These are phyloP conservation scores for Lichtheimia ornata DNA, from an alignment of 371 early-diverging fungal genomes.

Conservation along the genomic window DNA sequence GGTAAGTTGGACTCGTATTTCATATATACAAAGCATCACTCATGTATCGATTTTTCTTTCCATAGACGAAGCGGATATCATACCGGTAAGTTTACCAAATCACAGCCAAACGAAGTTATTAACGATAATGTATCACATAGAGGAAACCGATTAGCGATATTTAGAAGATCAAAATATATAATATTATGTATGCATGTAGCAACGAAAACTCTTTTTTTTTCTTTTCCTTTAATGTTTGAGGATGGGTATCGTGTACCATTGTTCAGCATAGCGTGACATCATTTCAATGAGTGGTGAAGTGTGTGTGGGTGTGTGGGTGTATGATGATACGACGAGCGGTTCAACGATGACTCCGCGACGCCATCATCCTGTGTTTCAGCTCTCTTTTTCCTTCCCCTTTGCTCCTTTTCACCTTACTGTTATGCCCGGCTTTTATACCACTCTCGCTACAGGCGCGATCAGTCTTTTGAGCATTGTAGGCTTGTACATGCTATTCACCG, in stretches of 20 bases:
- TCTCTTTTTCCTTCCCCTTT: background rate
- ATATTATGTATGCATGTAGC: no score
- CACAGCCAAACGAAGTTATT: background rate
- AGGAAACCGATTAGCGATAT: conserved; percentile 1
- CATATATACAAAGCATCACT: background rate
- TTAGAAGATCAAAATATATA: no score
- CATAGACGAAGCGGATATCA: conserved; percentile 52
- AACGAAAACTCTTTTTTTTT: no score
- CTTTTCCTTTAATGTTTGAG: no score
- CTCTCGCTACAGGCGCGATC: conserved; percentile 28
- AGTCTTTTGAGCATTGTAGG: conserved; percentile 47
- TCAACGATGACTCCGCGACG: no score
- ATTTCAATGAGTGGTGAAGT: no score
- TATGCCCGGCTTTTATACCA: conserved; percentile 34
- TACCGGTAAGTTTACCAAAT: conserved; percentile 24
- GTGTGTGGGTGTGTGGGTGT: no score
- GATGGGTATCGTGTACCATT: no score
- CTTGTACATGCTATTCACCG: conserved; percentile 86
- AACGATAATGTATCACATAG: background rate
- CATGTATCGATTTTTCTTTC: background rate
- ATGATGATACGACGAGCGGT: no score
- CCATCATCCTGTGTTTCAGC: conserved; percentile 1
- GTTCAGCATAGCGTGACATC: no score
- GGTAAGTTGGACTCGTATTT: conserved; percentile 25
- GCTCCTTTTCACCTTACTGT: background rate